phyloP scores from a whole-genome alignment of 2,329 filamentous ascomycete genomes.

The Sporothrix euskadiensis region DNA sequence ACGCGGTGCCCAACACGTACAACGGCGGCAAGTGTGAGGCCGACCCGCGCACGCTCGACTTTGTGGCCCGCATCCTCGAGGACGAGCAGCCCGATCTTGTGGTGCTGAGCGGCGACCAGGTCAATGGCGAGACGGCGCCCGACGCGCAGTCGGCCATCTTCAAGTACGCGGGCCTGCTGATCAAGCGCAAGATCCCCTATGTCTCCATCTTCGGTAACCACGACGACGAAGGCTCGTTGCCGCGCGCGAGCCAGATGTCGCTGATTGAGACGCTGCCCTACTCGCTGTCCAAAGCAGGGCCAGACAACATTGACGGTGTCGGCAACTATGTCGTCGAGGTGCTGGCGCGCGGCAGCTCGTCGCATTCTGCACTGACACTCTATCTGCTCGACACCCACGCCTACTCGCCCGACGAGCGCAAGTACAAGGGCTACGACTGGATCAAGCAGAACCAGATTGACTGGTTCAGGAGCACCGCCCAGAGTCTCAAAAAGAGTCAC shows the following conservation, averaged over 20 bases:
- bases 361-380: conserved; percentile 89
- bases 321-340: conserved; percentile 96
- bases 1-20: conserved; percentile 73
- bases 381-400: conserved; percentile 93
- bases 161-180: conserved; percentile 84
- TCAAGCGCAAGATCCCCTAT: conserved; percentile 86
- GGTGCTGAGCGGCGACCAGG: conserved; percentile 87
- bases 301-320: conserved; percentile 80
- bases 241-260: conserved; percentile 76
- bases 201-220: conserved; percentile 95
- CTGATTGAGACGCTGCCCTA: conserved; percentile 85
- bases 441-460: conserved; percentile 90
- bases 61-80: conserved; percentile 78
- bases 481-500: conserved; percentile 73
- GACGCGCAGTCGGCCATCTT: conserved; percentile 93
- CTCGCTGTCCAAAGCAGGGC: conserved; percentile 81
- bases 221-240: conserved; percentile 84
- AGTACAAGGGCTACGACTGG: conserved; percentile 96
- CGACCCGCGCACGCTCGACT: conserved; percentile 87
- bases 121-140: conserved; percentile 89
- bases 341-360: conserved; percentile 72
- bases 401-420: conserved; percentile 84
- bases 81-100: conserved; percentile 94
- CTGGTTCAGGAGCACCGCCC: conserved; percentile 84
- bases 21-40: conserved; percentile 82